Conservation (phyloP, 108 stramenopile species). For the Conticribra weissflogii region DNA sequence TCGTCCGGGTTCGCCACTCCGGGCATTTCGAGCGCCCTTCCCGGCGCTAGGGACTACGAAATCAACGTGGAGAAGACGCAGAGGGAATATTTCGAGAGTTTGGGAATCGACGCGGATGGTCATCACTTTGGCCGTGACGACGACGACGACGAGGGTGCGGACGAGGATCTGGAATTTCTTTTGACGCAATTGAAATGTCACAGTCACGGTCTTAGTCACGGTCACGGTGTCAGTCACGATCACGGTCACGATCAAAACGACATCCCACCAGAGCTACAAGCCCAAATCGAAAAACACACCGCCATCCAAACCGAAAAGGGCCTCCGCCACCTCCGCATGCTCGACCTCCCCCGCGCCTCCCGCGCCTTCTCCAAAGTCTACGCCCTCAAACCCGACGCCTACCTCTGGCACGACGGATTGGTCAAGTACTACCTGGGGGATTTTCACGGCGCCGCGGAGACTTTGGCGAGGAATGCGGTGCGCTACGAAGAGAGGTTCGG, state of each 20-base stretch:
- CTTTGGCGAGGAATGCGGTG: conserved; percentile 63
- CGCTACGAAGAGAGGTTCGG: conserved; percentile 66
- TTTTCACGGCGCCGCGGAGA: conserved; percentile 53
- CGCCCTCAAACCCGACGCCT: conserved; percentile 70
- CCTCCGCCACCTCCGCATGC: conserved; percentile 60
- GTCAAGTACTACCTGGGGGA: conserved; percentile 75
- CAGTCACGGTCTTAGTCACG: too few relatives aligned
- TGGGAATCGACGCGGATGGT: conserved; percentile 41
- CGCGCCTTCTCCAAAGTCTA: conserved; percentile 67
- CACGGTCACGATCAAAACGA: background rate
- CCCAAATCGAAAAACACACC: conserved; percentile 55
- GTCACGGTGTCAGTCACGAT: too few relatives aligned
- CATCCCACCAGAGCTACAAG: conserved; percentile 4
- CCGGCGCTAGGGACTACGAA: conserved; percentile 63
- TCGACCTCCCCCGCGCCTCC: conserved; percentile 61
- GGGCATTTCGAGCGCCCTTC: conserved; percentile 74
- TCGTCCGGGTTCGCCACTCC: conserved; percentile 64
- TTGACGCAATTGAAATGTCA: too few relatives aligned
- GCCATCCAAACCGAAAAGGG: conserved; percentile 63
- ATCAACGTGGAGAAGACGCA: conserved; percentile 68
- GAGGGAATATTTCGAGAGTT: conserved; percentile 59
- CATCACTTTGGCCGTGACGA: conserved; percentile 46
- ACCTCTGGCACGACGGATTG: conserved; percentile 83
- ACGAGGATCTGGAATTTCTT: too few relatives aligned
- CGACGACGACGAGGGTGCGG: background rate